Conservation (phyloP, 1,284 basidiomycete genomes). For the Puccinia polysora region DNA sequence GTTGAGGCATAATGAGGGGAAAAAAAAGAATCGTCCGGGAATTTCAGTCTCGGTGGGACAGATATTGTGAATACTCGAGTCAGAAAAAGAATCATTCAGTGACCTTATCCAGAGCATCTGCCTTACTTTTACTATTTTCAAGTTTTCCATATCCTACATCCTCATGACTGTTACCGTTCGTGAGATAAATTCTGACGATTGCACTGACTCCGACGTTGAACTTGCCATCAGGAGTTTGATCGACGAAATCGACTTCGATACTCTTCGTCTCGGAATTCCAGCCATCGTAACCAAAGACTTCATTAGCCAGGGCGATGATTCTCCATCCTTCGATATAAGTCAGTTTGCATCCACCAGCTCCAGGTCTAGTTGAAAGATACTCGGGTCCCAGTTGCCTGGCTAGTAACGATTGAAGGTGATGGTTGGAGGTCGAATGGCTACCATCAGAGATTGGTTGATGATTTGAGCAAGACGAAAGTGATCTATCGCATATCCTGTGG, state of each 20-base stretch:
- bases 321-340: constrained; percentile 98
- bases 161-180: constrained; percentile 85
- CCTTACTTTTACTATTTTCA: constrained; percentile 81
- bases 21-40: too few relatives aligned
- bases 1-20: too few relatives aligned
- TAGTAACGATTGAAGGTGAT: constrained; percentile 21
- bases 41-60: too few relatives aligned
- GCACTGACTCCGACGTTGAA: constrained; percentile 77
- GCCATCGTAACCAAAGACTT: constrained; percentile 97
- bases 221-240: constrained; percentile 53
- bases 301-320: constrained; percentile 90
- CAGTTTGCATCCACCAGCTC: constrained; percentile 63
- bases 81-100: too few relatives aligned
- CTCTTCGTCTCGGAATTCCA: constrained; percentile 83
- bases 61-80: too few relatives aligned
- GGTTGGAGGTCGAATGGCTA: too few relatives aligned
- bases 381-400: constrained; percentile 37
- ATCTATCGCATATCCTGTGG: too few relatives aligned
- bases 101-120: constrained; percentile 84
- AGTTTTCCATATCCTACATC: constrained; percentile 83
- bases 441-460: too few relatives aligned
- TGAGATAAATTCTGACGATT: constrained; percentile 76
- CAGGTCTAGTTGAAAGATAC: constrained; percentile 21
- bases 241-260: constrained; percentile 64
- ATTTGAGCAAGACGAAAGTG: too few relatives aligned